Evolutionary conservation across 2,329 filamentous ascomycete genomes (phyloP), one percentile per base, ranked within the genome.

Genomic region (Trichoderma atrobrunneum): DNA sequence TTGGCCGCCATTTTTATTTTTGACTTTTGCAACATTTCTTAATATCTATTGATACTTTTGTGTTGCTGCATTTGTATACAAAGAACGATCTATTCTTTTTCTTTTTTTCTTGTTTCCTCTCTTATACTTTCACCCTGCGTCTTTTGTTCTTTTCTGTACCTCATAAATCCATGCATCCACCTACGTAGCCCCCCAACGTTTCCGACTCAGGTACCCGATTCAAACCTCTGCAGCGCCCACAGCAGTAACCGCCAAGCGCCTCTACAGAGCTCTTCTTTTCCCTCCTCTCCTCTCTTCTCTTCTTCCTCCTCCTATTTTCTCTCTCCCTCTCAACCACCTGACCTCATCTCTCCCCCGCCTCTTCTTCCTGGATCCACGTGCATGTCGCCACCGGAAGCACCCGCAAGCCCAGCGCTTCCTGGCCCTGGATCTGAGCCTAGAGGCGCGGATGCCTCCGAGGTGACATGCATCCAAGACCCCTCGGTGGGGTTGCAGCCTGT

Each of bases 301-400:
- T 36, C n/a, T 14, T 51, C 16, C 28, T 61, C 21, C 28, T 57
- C 39, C 21, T 30, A 48, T 51, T 7, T 12, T 56, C 11, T 32
- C 28, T 5, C 26, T 10, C 11, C 28, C 48, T 26, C 28, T n/a
- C 21, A 63, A 26, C 39, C 18, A 21, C n/a, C 5, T 43, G 10
- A 51, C 7, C 43, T 43, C 36, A 26, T 43, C 43, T 24, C 18
- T 8, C 39, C 16, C 34, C 34, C 26, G 34, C 16, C 5, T 21
- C 36, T 39, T 64, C 60, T 30, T 30, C n/a, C 68, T 48, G 34
- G 68, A 65, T 66, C 62, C 34, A 63, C 61, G 68, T 81, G 80
- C 76, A 82, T 82, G 81, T 82, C 81, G 79, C 79, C 79, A 73
- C 78, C 78, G 70, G 80, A 80, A 75, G 75, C 75, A 56, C 76